Evolutionary conservation across 768 basidiomycete species (phyloP).

Genomic region (Leccinum uliginosum): DNA sequence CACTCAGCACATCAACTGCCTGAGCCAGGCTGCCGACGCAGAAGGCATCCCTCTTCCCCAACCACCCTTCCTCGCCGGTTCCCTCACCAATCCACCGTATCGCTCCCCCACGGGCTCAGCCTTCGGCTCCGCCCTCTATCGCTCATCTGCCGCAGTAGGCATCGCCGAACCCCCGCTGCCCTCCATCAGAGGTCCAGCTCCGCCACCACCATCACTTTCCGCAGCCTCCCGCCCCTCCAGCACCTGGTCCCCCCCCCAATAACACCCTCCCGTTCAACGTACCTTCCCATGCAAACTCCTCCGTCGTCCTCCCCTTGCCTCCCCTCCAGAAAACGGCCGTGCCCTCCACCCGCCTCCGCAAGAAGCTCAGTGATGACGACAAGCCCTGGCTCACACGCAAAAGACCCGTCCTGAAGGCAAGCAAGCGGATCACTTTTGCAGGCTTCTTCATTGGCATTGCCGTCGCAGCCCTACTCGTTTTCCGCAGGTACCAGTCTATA

Average conservation of each 20-base stretch:
- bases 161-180: slow-evolving; percentile 11
- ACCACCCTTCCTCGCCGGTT: slow-evolving; percentile 40
- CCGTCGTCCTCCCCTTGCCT: slow-evolving; percentile 36
- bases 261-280: slow-evolving; percentile 22
- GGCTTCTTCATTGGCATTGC: slow-evolving; percentile 40
- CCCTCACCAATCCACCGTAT: slow-evolving; percentile 38
- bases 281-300: slow-evolving; percentile 27
- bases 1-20: slow-evolving; percentile 16
- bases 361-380: slow-evolving; percentile 45
- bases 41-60: slow-evolving; percentile 37
- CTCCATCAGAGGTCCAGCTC: slow-evolving; percentile 38
- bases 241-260: slow-evolving; percentile 50
- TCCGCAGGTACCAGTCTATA: slow-evolving; percentile 39
- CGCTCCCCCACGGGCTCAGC: slow-evolving; percentile 23
- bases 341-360: slow-evolving; percentile 46
- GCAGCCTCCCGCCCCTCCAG: slow-evolving; percentile 58
- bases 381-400: slow-evolving; percentile 45
- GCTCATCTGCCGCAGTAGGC: slow-evolving; percentile 21
- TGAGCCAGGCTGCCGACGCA: slow-evolving; percentile 10
- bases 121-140: slow-evolving; percentile 29
- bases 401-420: slow-evolving; percentile 28
- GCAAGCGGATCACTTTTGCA: slow-evolving; percentile 46
- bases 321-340: slow-evolving; percentile 34
- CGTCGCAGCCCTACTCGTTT: slow-evolving; percentile 42
- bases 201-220: slow-evolving; percentile 46